Evolutionary conservation across 2,329 filamentous ascomycete species (phyloP).

Genomic region (Exophiala viscosa): DNA sequence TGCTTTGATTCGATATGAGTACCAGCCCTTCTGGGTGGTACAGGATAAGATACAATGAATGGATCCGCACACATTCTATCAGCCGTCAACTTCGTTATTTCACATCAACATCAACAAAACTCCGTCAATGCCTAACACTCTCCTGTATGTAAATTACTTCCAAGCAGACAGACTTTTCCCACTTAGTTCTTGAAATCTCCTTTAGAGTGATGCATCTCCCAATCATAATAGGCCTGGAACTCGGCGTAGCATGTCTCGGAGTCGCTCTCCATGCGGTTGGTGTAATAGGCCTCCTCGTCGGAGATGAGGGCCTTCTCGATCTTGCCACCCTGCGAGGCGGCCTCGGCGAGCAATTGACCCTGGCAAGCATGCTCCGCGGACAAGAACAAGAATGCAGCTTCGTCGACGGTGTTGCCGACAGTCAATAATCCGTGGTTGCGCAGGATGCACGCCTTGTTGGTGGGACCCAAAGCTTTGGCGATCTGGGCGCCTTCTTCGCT

Average conservation of each 20-base stretch:
- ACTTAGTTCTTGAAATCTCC: constrained; percentile 30
- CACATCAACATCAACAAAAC: too few species aligned
- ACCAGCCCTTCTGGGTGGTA: not conserved
- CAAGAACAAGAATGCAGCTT: constrained; percentile 67
- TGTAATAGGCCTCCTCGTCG: constrained; percentile 38
- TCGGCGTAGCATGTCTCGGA: constrained; percentile 29
- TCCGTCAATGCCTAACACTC: too few species aligned
- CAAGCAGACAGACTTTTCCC: not conserved
- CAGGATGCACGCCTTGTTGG: constrained; percentile 60
- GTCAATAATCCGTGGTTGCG: constrained; percentile 71
- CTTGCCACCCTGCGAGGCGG: constrained; percentile 50
- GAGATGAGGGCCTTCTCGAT: constrained; percentile 52
- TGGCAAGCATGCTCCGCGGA: constrained; percentile 66
- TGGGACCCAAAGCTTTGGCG: constrained; percentile 57
- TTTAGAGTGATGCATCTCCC: constrained; percentile 28
- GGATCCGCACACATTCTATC: not conserved
- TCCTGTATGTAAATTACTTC: not conserved
- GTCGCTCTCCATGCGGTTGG: constrained; percentile 30
- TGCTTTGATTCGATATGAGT: constrained; percentile 2
- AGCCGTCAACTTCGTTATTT: too few species aligned
- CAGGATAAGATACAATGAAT: not conserved
- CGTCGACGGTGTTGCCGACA: constrained; percentile 68
- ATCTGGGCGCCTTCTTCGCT: constrained; percentile 63
- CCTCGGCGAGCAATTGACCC: constrained; percentile 65
- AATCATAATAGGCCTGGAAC: constrained; percentile 31